Conservation (phyloP, 306 rosid species). For the Ziziphus jujuba region DNA sequence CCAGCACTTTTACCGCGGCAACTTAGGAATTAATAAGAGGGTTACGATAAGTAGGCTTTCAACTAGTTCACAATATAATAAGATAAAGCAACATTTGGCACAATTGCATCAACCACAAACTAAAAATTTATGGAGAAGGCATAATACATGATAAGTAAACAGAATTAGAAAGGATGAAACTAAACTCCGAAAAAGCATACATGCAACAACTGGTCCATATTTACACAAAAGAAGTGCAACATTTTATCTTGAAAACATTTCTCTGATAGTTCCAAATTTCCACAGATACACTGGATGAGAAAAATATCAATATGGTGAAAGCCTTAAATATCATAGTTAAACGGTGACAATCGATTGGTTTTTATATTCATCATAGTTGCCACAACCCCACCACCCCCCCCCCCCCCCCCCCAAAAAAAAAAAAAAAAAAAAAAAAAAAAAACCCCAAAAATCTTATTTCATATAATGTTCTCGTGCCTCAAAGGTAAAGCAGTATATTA, state of each 20-base stretch:
- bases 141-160: neutral
- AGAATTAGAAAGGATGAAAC: neutral
- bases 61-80: slow-evolving; percentile 9
- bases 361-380: neutral
- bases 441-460: neutral
- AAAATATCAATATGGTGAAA: neutral
- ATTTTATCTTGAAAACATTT: slow-evolving; percentile 91
- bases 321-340: neutral
- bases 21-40: slow-evolving; percentile 43
- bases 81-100: slow-evolving; percentile 12
- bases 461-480: neutral
- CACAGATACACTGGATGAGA: slow-evolving; percentile 47
- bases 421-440: too few species aligned
- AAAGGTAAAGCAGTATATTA: neutral
- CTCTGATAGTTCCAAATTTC: slow-evolving; percentile 74
- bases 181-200: slow-evolving; percentile 40
- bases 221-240: slow-evolving; percentile 77
- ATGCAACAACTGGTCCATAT: slow-evolving; percentile 81
- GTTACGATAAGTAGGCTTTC: slow-evolving; percentile 14
- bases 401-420: too few species aligned
- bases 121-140: neutral
- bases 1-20: slow-evolving; percentile 84
- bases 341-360: neutral
- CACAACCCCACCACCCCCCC: too few species aligned
- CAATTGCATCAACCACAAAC: slow-evolving; percentile 15